Evolutionary conservation across 495 filamentous ascomycete species (phyloP), one percentile per base, ranked within the genome.

Genomic region (Daldinia loculata): DNA sequence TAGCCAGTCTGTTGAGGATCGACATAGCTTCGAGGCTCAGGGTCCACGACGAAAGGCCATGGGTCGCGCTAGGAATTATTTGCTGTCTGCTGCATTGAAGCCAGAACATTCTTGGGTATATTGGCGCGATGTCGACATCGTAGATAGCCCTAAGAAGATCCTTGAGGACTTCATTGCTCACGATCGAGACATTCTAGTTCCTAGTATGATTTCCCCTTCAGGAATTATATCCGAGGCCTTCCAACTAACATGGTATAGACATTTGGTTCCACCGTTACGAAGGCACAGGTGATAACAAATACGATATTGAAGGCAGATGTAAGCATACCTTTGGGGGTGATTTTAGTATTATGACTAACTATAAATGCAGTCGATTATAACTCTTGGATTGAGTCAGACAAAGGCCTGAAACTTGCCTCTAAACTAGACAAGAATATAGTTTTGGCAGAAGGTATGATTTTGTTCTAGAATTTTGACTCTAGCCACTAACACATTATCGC

Each of bases 101-200:
- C 86, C 93, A 2, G 92, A 98, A 62, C 95, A 99, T 78, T 94
- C 92, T 7, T 99, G 95, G 95, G 96, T 99, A 26, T 98, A 98
- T 79, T 99, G 95, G 95, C 89, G 96, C 62, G 95, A 99, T 77
- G 93, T 97, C 30, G 95, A 99, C 81, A 98, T 99, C 74, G 86
- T 90, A 27, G 95, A 99, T 70, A 96, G 92, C 77, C 93, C 96
- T 6, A 83, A 84, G 39, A 90, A 86, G 67, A 97, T 99, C 61
- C 82, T 99, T 22, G 93, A 99, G 83, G 95, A 99, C 76, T 96
- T 98, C 75, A 92, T 95, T 61, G 92, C 93, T 45, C 95, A 98
- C 74, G 91, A 98, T 78, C 88, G 87, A 76, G 95, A 99, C 79
- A 88, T 99, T 70, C 81, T 99, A 51, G 96, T 98, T 71, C 95